These are phyloP conservation scores for Royoungia palumana DNA, from an alignment of 768 basidiomycete genomes.

Conservation along the genomic window DNA sequence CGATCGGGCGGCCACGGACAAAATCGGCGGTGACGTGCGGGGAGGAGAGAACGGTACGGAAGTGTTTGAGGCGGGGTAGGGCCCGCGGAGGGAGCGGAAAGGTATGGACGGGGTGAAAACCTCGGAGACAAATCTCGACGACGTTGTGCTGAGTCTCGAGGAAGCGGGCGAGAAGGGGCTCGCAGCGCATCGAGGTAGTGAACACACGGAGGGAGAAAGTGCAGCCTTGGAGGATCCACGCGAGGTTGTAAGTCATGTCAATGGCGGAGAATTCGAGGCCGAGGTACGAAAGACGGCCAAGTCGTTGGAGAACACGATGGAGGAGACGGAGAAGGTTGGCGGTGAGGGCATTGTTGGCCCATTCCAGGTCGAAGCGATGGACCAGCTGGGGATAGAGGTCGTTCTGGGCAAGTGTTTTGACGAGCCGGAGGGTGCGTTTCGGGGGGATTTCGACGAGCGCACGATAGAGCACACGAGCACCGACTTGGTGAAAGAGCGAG, in stretches of 20 bases:
- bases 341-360: slow-evolving; percentile 36
- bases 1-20: slow-evolving; percentile 46
- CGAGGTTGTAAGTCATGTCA: slow-evolving; percentile 34
- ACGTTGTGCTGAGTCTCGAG: slow-evolving; percentile 49
- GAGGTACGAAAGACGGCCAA: slow-evolving; percentile 40
- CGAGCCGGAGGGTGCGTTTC: slow-evolving; percentile 32
- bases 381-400: slow-evolving; percentile 40
- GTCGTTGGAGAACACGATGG: slow-evolving; percentile 39
- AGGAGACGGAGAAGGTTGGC: slow-evolving; percentile 50
- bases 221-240: slow-evolving; percentile 49
- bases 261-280: slow-evolving; percentile 46
- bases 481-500: slow-evolving; percentile 27
- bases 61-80: slow-evolving; percentile 45
- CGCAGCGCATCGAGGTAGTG: slow-evolving; percentile 56
- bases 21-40: slow-evolving; percentile 44
- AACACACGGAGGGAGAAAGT: slow-evolving; percentile 45
- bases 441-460: slow-evolving; percentile 35
- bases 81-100: slow-evolving; percentile 37
- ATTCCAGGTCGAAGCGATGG: slow-evolving; percentile 45
- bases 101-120: slow-evolving; percentile 38
- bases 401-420: slow-evolving; percentile 40
- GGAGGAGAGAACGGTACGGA: slow-evolving; percentile 55
- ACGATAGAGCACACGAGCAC: slow-evolving; percentile 35
- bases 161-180: slow-evolving; percentile 45
- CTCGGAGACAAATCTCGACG: slow-evolving; percentile 53